Evolutionary conservation across 768 basidiomycete genomes (phyloP).

Genomic region (Suillus alpinus): DNA sequence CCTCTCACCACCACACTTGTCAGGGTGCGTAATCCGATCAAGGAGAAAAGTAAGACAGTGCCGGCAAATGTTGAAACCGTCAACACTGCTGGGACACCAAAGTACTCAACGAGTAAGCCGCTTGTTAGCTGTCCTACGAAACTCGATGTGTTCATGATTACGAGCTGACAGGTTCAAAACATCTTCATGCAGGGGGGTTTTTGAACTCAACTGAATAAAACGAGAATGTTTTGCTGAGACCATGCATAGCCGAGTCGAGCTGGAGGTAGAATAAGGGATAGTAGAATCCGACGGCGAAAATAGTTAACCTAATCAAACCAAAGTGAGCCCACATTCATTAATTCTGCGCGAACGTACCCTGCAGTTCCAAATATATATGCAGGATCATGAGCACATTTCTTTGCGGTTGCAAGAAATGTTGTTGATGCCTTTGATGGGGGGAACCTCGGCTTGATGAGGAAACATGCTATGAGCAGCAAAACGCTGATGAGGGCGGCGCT

Average conservation of each 20-base stretch:
- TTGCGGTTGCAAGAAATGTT: constrained; percentile 19
- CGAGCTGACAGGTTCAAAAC: constrained; percentile 34
- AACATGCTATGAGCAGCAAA: constrained; percentile 38
- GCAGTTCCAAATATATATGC: constrained; percentile 28
- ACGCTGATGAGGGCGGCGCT: constrained; percentile 40
- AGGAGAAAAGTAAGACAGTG: constrained; percentile 42
- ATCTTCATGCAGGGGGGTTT: not conserved
- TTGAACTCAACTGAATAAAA: constrained; percentile 51
- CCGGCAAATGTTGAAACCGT: constrained; percentile 38
- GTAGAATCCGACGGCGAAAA: constrained; percentile 43
- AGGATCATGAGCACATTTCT: constrained; percentile 22
- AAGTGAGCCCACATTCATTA: not conserved
- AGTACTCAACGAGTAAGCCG: constrained; percentile 38
- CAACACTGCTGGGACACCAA: constrained; percentile 39
- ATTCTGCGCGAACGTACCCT: constrained; percentile 14
- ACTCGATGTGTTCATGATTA: constrained; percentile 55
- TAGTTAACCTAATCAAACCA: constrained; percentile 15
- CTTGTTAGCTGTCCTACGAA: constrained; percentile 54
- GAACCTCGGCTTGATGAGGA: constrained; percentile 39
- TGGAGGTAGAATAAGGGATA: constrained; percentile 63
- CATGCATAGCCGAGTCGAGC: constrained; percentile 48
- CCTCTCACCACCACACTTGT: constrained; percentile 41
- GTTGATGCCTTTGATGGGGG: constrained; percentile 29
- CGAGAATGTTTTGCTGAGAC: constrained; percentile 44
- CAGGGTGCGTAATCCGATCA: constrained; percentile 41